phyloP scores from a whole-genome alignment of 2,329 filamentous ascomycete genomes.

The Nigrospora osmanthi region DNA sequence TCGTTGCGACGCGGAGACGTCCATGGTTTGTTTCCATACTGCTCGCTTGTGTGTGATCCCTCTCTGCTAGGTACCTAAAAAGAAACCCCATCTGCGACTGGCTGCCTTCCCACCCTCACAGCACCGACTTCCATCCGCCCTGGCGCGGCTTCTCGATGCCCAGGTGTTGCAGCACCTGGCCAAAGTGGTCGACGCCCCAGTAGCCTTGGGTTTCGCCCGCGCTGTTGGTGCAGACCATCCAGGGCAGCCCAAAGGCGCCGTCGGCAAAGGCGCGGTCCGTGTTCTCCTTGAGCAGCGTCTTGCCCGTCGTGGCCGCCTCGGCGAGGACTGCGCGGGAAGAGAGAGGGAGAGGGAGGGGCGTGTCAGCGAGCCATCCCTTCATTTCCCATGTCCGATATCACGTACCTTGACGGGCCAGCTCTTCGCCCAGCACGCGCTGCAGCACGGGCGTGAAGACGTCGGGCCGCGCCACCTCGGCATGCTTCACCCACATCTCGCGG shows the following conservation, averaged over 20 bases:
- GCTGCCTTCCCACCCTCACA: conserved; percentile 11
- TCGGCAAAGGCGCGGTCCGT: conserved; percentile 25
- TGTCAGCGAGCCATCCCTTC: too few relatives aligned
- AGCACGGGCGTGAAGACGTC: conserved; percentile 19
- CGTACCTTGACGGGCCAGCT: conserved; percentile 15
- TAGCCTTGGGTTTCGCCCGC: conserved; percentile 24
- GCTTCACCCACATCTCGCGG: conserved; percentile 22
- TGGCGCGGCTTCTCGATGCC: conserved; percentile 16
- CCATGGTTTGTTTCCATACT: too few relatives aligned
- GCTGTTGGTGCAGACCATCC: conserved; percentile 25
- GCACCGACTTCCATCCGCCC: conserved; percentile 23
- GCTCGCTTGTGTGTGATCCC: too few relatives aligned
- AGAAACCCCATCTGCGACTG: background rate
- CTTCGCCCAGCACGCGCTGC: conserved; percentile 14
- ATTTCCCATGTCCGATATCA: background rate
- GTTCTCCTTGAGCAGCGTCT: conserved; percentile 20
- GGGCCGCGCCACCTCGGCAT: conserved; percentile 15
- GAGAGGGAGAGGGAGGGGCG: too few relatives aligned
- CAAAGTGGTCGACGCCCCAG: conserved; percentile 31
- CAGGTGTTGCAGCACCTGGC: conserved; percentile 25
- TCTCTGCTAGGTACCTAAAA: too few relatives aligned
- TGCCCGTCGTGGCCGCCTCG: conserved; percentile 17
- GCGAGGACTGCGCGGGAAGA: conserved; percentile 13
- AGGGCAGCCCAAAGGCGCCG: conserved; percentile 30
- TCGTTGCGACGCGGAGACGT: too few relatives aligned